phyloP scores from a whole-genome alignment of 805 yeast genomes.

The Lachancea sp. region DNA sequence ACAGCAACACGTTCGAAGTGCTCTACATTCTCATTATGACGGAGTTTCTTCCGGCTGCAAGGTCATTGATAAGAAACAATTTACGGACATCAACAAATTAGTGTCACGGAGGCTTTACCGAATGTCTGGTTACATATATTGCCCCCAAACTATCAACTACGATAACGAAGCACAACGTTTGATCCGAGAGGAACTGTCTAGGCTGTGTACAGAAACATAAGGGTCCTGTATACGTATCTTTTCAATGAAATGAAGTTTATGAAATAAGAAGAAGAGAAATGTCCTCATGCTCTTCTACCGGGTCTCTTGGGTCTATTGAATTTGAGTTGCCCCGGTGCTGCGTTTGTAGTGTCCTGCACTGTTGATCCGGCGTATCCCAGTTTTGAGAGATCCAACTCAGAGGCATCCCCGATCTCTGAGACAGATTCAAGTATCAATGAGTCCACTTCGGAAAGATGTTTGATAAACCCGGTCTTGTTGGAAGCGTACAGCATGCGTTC shows the following conservation, averaged over 20 bases:
- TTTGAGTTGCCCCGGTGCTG: constrained; percentile 27
- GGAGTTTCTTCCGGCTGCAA: constrained; percentile 8
- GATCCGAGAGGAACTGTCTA: constrained; percentile 9
- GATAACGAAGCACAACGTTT: constrained; percentile 13
- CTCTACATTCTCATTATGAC: constrained; percentile 44
- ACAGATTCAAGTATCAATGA: constrained; percentile 39
- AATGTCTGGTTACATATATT: constrained; percentile 20
- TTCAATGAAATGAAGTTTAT: background rate
- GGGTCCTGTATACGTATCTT: background rate
- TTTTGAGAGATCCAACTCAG: constrained; percentile 54
- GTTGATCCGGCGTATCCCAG: constrained; percentile 29
- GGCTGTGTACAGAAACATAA: background rate
- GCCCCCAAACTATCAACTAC: constrained; percentile 12
- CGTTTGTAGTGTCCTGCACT: constrained; percentile 11
- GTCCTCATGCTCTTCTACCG: constrained; percentile 38
- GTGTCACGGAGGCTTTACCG: constrained; percentile 57
- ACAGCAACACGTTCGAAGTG: constrained; percentile 51
- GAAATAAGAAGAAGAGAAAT: background rate
- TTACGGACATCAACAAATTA: constrained; percentile 54
- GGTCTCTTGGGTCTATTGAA: constrained; percentile 69
- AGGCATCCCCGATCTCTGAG: constrained; percentile 68
- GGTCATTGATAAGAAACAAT: constrained; percentile 36
- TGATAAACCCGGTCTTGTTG: constrained; percentile 55
- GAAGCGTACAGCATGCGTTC: constrained; percentile 93
- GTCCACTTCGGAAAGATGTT: constrained; percentile 38